Evolutionary conservation across 352 stramenopile species (phyloP), one percentile per base, ranked within the genome.

Genomic region (Pythium brachiatum): DNA sequence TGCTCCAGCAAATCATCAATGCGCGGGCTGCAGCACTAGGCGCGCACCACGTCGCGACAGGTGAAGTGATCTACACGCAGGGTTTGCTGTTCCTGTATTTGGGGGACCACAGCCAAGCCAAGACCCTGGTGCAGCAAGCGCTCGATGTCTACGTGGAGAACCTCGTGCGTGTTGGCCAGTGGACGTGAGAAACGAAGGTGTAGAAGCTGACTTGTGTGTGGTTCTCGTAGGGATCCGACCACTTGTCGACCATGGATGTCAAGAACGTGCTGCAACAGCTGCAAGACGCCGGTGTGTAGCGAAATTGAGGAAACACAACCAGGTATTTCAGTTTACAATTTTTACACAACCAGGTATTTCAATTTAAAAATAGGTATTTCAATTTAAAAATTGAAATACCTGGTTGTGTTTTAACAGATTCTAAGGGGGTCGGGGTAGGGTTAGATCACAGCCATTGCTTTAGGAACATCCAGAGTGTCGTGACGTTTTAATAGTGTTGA

Each of bases 31-130:
- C 72, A 3, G 62, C 74, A 11, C 66, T 92, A 0, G 78, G 81
- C 3, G 39, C 60, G 0, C 73, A 65, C 20, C 81, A 92, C 32
- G 73, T 90, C 20, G 79, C 80, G 0, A 84, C 76, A 8, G 83
- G 83, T 1, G 80, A 92, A 51, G 77, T 69, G 21, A 62, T 77
- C 44, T 90, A 88, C 63, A 92, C 80, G 3, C 74, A 83, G 38
- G 74, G 75, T 0, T 57, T 92, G 53, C 51, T 90, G 3, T 68
- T 76, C 3, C 62, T 87, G 23, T 88, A 85, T 57, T 66, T 89
- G 3, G 74, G 71, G 1, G 71, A 86, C 43, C 69, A 83, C 53
- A 47, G 48, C 26, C 76, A 76, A 20, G 77, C 80, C 43, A 88
- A 90, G 51, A 48, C 54, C 7, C 76, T 79, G 21, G 76, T 89